These are phyloP conservation scores for Paramecium biaurelia DNA, from an alignment of 73 alveolate genomes.

Conservation along the genomic window DNA sequence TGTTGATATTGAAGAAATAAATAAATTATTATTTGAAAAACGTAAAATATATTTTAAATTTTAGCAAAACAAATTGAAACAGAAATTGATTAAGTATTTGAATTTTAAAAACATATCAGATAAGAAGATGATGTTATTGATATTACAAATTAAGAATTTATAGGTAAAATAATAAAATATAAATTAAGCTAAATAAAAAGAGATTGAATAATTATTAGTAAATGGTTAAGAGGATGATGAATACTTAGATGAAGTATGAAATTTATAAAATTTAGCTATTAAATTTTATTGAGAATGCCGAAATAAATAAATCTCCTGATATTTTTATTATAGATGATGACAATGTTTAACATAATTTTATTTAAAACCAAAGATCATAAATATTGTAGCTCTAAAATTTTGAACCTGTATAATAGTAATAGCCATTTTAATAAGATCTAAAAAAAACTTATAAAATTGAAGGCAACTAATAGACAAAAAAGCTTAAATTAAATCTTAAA, in stretches of 20 bases:
- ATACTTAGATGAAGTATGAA: neutral
- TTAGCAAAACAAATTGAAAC: neutral
- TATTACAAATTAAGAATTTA: neutral
- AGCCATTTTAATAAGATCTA: neutral
- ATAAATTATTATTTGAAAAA: neutral
- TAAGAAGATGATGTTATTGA: neutral
- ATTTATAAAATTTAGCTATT: neutral
- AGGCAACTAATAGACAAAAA: neutral
- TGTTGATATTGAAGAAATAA: neutral
- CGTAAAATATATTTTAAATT: neutral
- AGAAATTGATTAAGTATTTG: neutral
- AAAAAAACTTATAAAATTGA: neutral
- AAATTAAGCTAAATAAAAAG: neutral
- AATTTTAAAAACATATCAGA: neutral
- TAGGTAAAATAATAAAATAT: neutral
- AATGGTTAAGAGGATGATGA: neutral
- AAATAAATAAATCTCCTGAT: neutral
- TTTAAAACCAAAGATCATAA: neutral
- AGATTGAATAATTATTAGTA: neutral
- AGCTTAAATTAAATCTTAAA: neutral
- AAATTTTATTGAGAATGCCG: neutral
- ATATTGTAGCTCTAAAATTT: neutral
- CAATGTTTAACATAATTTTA: neutral
- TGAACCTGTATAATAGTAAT: neutral
- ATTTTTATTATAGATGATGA: neutral